Conservation (phyloP, 345 rosid genomes). For the Odontarrhena argentea region DNA sequence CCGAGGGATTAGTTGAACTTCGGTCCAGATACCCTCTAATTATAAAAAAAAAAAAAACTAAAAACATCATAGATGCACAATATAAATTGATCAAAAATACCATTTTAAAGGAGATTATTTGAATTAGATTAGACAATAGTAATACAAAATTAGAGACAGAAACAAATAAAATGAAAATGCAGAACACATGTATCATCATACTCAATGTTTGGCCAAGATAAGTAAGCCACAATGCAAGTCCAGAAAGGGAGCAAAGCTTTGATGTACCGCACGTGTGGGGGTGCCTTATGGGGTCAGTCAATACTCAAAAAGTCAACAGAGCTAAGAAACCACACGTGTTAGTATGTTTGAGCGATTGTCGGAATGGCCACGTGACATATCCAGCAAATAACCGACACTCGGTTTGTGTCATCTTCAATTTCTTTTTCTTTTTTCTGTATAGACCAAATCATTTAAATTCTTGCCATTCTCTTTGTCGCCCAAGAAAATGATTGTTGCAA, state of each 20-base stretch:
- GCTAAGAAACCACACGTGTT: slow-evolving; percentile 33
- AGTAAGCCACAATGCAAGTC: slow-evolving; percentile 25
- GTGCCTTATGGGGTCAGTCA: slow-evolving; percentile 25
- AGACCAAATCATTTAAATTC: slow-evolving; percentile 36
- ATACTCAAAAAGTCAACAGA: slow-evolving; percentile 18
- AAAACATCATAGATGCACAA: no score
- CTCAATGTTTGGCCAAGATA: slow-evolving; percentile 31
- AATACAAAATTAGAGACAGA: background rate
- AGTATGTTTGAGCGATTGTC: slow-evolving; percentile 29
- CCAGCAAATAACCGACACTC: slow-evolving; percentile 39
- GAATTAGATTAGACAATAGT: no score
- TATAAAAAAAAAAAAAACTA: no score
- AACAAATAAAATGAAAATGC: background rate
- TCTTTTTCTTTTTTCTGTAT: slow-evolving; percentile 4
- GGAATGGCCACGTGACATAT: slow-evolving; percentile 35
- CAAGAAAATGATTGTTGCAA: slow-evolving; percentile 7
- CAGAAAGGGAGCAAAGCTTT: slow-evolving; percentile 34
- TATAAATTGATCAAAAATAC: no score
- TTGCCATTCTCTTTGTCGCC: slow-evolving; percentile 37
- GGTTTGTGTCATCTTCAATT: slow-evolving; percentile 18
- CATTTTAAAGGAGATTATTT: no score
- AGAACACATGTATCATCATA: slow-evolving; percentile 15
- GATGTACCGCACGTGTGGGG: slow-evolving; percentile 36
- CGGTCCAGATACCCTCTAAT: no score
- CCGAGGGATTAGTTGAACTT: no score